Conservation (phyloP, 176 grass and related monocot species). For the Oropetium thomaeum region DNA sequence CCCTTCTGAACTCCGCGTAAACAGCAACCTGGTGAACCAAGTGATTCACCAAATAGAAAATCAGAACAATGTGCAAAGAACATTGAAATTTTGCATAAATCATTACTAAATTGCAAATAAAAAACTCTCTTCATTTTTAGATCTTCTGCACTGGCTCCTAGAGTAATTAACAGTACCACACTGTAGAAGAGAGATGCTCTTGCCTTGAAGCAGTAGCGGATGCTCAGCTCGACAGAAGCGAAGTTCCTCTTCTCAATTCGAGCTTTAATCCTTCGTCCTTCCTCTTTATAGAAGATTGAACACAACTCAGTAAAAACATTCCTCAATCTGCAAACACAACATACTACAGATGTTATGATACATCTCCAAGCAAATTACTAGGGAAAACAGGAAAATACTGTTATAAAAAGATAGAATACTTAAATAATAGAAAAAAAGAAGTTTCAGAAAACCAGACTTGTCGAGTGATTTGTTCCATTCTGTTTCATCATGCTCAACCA, state of each 20-base stretch:
- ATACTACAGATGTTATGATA: neutral
- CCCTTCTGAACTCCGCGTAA: slow-evolving; percentile 92
- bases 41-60: neutral
- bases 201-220: slow-evolving; percentile 92
- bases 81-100: slow-evolving; percentile 5
- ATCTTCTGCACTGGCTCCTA: neutral
- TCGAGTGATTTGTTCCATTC: slow-evolving; percentile 74
- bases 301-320: slow-evolving; percentile 77
- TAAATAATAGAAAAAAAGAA: neutral
- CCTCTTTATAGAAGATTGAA: slow-evolving; percentile 85
- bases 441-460: slow-evolving; percentile 52
- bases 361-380: slow-evolving; percentile 17
- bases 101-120: neutral
- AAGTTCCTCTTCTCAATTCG: slow-evolving; percentile 91
- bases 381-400: neutral
- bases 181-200: slow-evolving; percentile 23
- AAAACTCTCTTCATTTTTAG: neutral
- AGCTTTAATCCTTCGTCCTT: slow-evolving; percentile 73
- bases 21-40: slow-evolving; percentile 65
- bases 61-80: slow-evolving; percentile 7
- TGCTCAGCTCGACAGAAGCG: slow-evolving; percentile 74
- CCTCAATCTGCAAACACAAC: slow-evolving; percentile 47
- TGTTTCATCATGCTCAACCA: slow-evolving; percentile 70
- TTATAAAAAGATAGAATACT: neutral
- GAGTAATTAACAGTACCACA: slow-evolving; percentile 15